Evolutionary conservation across 2,329 filamentous ascomycete genomes (phyloP).

Genomic region (Clarireedia hainanense): DNA sequence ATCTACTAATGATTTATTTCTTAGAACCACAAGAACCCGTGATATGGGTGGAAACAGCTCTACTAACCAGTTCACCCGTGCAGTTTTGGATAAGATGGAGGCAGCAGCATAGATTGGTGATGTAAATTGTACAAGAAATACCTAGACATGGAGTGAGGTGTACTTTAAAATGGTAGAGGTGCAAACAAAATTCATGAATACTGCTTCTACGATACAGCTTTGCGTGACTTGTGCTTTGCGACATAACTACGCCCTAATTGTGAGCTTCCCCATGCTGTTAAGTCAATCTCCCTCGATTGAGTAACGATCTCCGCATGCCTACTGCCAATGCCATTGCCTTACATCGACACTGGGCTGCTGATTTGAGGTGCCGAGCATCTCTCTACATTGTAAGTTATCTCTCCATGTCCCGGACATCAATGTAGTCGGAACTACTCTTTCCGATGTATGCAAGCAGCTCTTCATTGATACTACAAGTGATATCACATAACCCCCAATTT

Average conservation of each 20-base stretch:
- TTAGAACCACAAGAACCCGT: slow-evolving; percentile 75
- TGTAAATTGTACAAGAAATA: slow-evolving; percentile 22
- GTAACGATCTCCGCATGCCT: no score
- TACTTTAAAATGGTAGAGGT: slow-evolving; percentile 20
- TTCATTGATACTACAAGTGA: slow-evolving; percentile 5
- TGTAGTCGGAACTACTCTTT: no score
- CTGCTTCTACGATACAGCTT: not conserved
- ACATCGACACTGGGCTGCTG: no score
- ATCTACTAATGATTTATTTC: slow-evolving; percentile 25
- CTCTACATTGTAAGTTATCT: no score
- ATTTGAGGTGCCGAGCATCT: no score
- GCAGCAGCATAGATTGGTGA: slow-evolving; percentile 24
- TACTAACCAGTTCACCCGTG: slow-evolving; percentile 91
- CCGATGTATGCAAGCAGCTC: not conserved
- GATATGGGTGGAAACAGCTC: slow-evolving; percentile 91
- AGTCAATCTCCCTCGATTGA: no score
- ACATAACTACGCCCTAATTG: no score
- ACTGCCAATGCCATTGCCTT: no score
- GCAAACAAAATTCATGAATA: slow-evolving; percentile 19
- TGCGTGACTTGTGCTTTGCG: not conserved
- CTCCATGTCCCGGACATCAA: no score
- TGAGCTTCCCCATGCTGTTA: no score
- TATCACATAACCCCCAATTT: slow-evolving; percentile 12
- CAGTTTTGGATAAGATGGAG: slow-evolving; percentile 95
- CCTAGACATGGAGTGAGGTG: slow-evolving; percentile 15